Evolutionary conservation across 352 stramenopile genomes (phyloP).

Genomic region (Phytophthora pseudosyringae): DNA sequence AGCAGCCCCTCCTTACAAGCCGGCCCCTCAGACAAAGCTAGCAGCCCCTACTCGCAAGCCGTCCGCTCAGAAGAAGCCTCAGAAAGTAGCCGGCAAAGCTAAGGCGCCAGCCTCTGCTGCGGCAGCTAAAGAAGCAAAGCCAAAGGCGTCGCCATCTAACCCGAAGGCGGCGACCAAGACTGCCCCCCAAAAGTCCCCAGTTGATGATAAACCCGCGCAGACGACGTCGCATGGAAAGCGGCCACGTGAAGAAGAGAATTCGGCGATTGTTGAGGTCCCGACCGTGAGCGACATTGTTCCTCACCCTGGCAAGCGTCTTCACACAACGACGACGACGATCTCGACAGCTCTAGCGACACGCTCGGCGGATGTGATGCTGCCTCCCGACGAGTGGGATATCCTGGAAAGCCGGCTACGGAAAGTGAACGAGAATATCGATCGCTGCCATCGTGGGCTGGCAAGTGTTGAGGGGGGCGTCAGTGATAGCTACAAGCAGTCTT

Average conservation of each 20-base stretch:
- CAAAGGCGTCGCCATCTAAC: slow-evolving; percentile 18
- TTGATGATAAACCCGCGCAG: not conserved
- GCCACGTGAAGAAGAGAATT: slow-evolving; percentile 35
- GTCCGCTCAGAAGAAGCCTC: slow-evolving; percentile 27
- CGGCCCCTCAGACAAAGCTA: slow-evolving; percentile 22
- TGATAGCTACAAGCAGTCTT: slow-evolving; percentile 59
- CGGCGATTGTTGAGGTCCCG: slow-evolving; percentile 53
- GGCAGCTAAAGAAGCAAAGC: slow-evolving; percentile 18
- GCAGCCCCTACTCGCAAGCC: slow-evolving; percentile 3
- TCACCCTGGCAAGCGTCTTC: slow-evolving; percentile 52
- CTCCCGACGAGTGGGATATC: slow-evolving; percentile 73
- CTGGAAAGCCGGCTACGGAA: slow-evolving; percentile 66
- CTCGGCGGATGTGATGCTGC: slow-evolving; percentile 46
- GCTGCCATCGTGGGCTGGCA: slow-evolving; percentile 59
- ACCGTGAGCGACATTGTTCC: slow-evolving; percentile 50
- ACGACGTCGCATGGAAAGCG: slow-evolving; percentile 36
- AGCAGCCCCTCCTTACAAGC: too few species aligned
- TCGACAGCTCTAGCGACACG: slow-evolving; percentile 56
- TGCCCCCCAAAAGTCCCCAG: slow-evolving; percentile 8
- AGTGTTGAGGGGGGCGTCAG: slow-evolving; percentile 53
- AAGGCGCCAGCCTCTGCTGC: slow-evolving; percentile 10
- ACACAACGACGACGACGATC: slow-evolving; percentile 43
- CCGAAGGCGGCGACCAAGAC: slow-evolving; percentile 7
- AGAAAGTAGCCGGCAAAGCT: slow-evolving; percentile 23
- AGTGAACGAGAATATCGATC: slow-evolving; percentile 74